These are phyloP conservation scores for Botrytis deweyae DNA, from an alignment of 2,329 filamentous ascomycete genomes.

Conservation along the genomic window DNA sequence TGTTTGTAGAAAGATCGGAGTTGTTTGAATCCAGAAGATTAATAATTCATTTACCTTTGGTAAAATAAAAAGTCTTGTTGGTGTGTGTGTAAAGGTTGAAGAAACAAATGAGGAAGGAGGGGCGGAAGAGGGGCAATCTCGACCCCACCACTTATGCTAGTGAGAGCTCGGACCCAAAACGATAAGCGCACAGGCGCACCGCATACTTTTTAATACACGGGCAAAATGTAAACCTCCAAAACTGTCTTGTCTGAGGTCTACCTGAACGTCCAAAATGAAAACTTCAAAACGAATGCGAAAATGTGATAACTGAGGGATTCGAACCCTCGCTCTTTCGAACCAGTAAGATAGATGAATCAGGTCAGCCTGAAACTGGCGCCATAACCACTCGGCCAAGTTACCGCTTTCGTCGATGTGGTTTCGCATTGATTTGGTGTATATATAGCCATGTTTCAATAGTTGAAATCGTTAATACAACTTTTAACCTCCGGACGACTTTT, in stretches of 20 bases:
- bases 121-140: background rate
- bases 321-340: conserved; percentile 41
- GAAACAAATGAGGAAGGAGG: background rate
- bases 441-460: background rate
- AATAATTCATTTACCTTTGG: background rate
- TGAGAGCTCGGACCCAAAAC: background rate
- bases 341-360: conserved; percentile 22
- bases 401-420: background rate
- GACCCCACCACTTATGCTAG: background rate
- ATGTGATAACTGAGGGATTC: conserved; percentile 34
- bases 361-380: conserved; percentile 41
- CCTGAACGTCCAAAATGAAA: background rate
- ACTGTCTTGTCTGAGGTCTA: background rate
- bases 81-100: background rate
- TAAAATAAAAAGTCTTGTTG: background rate
- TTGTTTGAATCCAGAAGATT: background rate
- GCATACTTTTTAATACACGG: background rate
- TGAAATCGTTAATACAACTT: too few species aligned
- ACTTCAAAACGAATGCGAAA: background rate
- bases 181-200: background rate
- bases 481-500: too few species aligned
- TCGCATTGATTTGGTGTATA: background rate
- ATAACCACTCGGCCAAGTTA: conserved; percentile 42
- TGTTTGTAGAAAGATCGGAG: background rate
- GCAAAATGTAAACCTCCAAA: background rate